Evolutionary conservation across 257 asterid genomes (phyloP), one percentile per base, ranked within the genome.

Genomic region (Nicotiana otophora): DNA sequence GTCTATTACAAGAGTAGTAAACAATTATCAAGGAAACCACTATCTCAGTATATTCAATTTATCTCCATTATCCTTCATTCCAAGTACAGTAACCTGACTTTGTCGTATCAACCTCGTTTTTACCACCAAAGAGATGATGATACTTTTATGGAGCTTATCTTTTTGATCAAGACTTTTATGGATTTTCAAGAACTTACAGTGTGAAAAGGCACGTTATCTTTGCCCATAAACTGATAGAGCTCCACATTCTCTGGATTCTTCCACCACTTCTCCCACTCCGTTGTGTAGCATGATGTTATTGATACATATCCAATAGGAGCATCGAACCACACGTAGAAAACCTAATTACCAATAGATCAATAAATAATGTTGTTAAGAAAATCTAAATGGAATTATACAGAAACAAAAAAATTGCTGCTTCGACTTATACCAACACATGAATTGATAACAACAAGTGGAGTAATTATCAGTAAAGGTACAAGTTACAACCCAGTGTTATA

Each of bases 241-340:
- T 95, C 98, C 87, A 95, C 99, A 83, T 93, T 68, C 79, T 95
- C 93, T 80, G 99, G 98, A 87, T 95, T 90, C 91, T 95, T 93
- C 99, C 99, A 95, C 99, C 99, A 95, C 86, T 93, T 91, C 75
- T 93, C 97, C 99, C 98, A 95, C 80, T 93, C 97, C 10, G 95
- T 78, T 30, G 99, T 95, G 89, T 93, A 92, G 90, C 99, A 93
- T 64, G 94, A 74, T 77, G 97, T 93, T 87, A 95, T 95, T 28
- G 99, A 95, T 77, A 92, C 91, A 80, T 95, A 95, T 67, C 99
- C 99, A 84, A 95, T 92, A 63, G 99, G 99, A 53, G 99, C 97
- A 87, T 95, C 99, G 83, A 92, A 95, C 99, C 99, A 95, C 33
- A 95, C 99, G 84, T 93, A 95, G 90, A 95, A 95, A 26, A 95